A percentile compares a stretch with the other conserved stretches of the same genome.
Evolutionary conservation across 306 rosid species (phyloP).

Genomic region (Boehmeria nivea): DNA sequence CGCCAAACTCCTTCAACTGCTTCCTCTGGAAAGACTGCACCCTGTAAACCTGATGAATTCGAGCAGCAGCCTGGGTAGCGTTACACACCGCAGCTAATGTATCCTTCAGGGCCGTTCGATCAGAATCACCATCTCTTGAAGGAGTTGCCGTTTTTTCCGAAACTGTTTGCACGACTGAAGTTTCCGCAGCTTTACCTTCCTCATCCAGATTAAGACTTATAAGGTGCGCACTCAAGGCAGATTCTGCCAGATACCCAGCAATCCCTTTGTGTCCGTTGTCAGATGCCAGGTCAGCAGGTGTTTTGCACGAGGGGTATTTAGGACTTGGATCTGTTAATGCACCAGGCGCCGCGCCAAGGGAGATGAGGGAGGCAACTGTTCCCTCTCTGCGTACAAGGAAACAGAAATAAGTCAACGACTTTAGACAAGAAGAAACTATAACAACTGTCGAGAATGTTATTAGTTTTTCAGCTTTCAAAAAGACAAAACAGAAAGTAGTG

Average conservation of each 20-base stretch:
- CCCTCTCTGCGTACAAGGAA: slow-evolving; percentile 51
- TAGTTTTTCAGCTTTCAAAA: too few species aligned
- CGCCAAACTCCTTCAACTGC: slow-evolving; percentile 45
- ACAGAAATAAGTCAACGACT: slow-evolving; percentile 4
- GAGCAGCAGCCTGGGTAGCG: slow-evolving; percentile 81
- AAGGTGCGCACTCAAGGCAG: slow-evolving; percentile 53
- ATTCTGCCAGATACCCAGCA: slow-evolving; percentile 83
- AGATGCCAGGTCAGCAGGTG: slow-evolving; percentile 87
- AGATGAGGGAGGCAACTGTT: slow-evolving; percentile 64
- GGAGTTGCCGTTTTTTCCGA: slow-evolving; percentile 32
- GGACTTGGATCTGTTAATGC: slow-evolving; percentile 67
- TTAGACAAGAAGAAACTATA: background rate
- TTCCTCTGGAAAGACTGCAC: slow-evolving; percentile 81
- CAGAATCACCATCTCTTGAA: slow-evolving; percentile 21
- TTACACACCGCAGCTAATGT: slow-evolving; percentile 78
- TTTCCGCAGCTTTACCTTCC: slow-evolving; percentile 32
- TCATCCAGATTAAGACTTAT: slow-evolving; percentile 45
- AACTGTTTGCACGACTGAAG: slow-evolving; percentile 36
- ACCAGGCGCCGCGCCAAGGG: slow-evolving; percentile 80
- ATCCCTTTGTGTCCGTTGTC: slow-evolving; percentile 82
- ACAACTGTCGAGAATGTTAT: too few species aligned
- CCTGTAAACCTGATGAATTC: slow-evolving; percentile 77
- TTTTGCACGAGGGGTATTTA: slow-evolving; percentile 52
- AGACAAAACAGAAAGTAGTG: too few species aligned
- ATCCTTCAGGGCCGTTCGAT: slow-evolving; percentile 64